Base-by-base conservation (phyloP, 2,329 filamentous ascomycete species). In the Alternaria postmessia region DNA sequence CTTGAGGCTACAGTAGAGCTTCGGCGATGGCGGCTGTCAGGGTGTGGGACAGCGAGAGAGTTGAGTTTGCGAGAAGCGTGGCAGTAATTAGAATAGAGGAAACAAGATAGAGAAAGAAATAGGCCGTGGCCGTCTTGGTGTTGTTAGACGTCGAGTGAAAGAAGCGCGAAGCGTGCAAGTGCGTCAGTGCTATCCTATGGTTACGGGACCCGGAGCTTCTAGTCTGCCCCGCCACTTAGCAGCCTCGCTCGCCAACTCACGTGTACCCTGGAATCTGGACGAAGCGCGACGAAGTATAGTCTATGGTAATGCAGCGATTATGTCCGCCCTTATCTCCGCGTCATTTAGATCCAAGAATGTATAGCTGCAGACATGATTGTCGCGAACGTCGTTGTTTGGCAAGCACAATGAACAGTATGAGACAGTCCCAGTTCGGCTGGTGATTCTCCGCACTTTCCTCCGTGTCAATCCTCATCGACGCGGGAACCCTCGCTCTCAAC, bases 191-290 rank as follows among this genome's bases (percentile, higher is more conserved):
- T 30, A 30, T 11, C 30, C 30, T 26, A 22, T 32, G 18, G 41
- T 38, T 54, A 44, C 30, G 51, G 38, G 28, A 9, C 39, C 42
- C 24, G 54, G 55, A 62, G 55, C 59, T 62, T 59, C 56, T 55
- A 55, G 60, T 14, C 47, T 58, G 49, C 61, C 61, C 53, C 58
- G 54, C 62, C 57, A 51, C 61, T 12, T 43, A 41, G 59, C 55
- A 62, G 51, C 42, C 43, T 51, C 34, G 57, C 48, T 62, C 62
- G 62, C 62, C 62, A 62, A 62, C 38, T 64, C 62, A 62, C 62
- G 62, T 64, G 59, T 46, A 39, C 8, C 22, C 12, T 53, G 42
- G 46, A 59, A 55, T 18, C 26, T 38, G 41, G 54, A 42, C 47
- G 46, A 57, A 57, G 53, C 39, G 52, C 52, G 38, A 51, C 52